Percentiles rank a stretch among this genome's conserved stretches.
Evolutionary conservation across 192 early-diverging fungal genomes (phyloP).

Genomic region (Chytriomyces sp.): DNA sequence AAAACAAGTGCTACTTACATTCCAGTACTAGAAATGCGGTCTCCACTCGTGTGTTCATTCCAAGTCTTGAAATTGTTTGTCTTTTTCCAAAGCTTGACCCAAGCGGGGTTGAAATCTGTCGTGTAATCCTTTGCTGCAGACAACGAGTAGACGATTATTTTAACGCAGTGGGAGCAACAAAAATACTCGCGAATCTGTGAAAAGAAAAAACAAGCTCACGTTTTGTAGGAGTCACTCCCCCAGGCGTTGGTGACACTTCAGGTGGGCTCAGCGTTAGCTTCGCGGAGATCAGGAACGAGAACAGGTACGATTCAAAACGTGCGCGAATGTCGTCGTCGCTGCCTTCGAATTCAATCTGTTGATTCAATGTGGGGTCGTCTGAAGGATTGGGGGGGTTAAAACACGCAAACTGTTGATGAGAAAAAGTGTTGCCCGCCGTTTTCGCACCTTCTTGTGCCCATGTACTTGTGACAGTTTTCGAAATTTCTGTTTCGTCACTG

Average conservation of each 20-base stretch:
- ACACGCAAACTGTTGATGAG: neutral
- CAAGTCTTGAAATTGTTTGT: conserved; percentile 73
- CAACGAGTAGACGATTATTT: too few species aligned
- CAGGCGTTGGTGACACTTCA: conserved; percentile 29
- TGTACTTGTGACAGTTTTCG: conserved; percentile 64
- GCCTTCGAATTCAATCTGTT: conserved; percentile 72
- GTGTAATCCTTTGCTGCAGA: conserved; percentile 59
- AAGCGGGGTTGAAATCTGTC: conserved; percentile 67
- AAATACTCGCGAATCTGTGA: neutral
- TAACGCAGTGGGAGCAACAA: too few species aligned
- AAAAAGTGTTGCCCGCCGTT: conserved; percentile 4
- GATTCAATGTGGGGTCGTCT: conserved; percentile 55
- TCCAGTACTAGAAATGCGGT: conserved; percentile 55
- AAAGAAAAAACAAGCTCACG: neutral
- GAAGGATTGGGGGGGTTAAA: conserved; percentile 1
- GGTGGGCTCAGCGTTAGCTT: conserved; percentile 55
- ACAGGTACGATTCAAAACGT: conserved; percentile 76
- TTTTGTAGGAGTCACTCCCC: conserved; percentile 15
- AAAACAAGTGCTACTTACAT: conserved; percentile 15
- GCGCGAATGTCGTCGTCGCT: conserved; percentile 79
- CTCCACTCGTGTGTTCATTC: conserved; percentile 54
- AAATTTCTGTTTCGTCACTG: conserved; percentile 53
- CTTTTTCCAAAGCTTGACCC: conserved; percentile 69
- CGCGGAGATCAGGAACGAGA: conserved; percentile 69
- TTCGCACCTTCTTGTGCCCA: conserved; percentile 61